Percentiles rank a stretch among this genome's conserved stretches.
Evolutionary conservation across 495 filamentous ascomycete species (phyloP).

Genomic region (Cercophora sp.): DNA sequence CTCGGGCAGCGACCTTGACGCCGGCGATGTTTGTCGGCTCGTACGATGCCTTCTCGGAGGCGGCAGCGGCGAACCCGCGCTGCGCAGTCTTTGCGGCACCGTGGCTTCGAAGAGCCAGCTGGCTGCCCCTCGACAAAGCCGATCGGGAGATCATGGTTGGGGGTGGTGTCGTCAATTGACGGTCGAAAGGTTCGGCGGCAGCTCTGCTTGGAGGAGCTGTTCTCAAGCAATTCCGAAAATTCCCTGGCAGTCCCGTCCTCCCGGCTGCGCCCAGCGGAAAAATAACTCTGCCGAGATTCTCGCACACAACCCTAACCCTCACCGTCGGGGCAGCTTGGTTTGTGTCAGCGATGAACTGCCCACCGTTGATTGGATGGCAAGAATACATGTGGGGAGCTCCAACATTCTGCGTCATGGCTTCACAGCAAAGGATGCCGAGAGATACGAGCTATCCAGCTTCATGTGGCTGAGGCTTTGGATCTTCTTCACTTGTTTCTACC

Average conservation of each 20-base stretch:
- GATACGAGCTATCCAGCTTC: too few relatives aligned
- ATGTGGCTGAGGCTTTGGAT: too few relatives aligned
- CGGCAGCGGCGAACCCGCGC: conserved; percentile 73
- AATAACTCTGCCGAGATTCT: conserved; percentile 27
- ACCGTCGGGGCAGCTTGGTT: neutral
- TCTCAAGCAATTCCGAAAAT: conserved; percentile 32
- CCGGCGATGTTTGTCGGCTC: conserved; percentile 78
- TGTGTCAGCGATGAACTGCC: conserved; percentile 18
- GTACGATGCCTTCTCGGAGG: conserved; percentile 74
- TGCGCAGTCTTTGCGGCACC: conserved; percentile 54
- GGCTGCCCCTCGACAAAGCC: conserved; percentile 70
- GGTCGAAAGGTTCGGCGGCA: conserved; percentile 34
- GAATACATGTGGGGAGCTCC: neutral
- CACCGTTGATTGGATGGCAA: conserved; percentile 15
- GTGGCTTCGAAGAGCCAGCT: conserved; percentile 67
- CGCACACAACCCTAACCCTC: conserved; percentile 1
- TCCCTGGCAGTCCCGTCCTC: conserved; percentile 26
- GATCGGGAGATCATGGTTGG: conserved; percentile 81
- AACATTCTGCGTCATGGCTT: neutral
- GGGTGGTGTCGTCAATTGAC: conserved; percentile 47
- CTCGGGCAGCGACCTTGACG: conserved; percentile 86
- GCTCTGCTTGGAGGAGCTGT: conserved; percentile 27
- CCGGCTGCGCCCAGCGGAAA: conserved; percentile 25
- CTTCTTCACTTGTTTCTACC: too few relatives aligned
- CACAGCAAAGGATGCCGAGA: too few relatives aligned